Evolutionary conservation across 2,329 filamentous ascomycete genomes (phyloP), one percentile per base, ranked within the genome.

Genomic region (Mycosphaerella sp.): DNA sequence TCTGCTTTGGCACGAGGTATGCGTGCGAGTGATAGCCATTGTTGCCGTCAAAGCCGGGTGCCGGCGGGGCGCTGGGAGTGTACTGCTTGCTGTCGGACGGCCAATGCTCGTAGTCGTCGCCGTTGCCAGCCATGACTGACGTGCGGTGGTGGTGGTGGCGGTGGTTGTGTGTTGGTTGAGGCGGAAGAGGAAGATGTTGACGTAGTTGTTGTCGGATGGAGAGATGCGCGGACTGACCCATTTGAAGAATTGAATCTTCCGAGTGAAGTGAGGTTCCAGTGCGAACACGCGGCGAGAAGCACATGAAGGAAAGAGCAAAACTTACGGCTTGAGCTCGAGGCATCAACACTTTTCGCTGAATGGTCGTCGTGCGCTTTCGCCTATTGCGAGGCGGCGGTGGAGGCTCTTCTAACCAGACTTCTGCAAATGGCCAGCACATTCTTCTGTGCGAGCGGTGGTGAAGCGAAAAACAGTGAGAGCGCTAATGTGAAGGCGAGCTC

Each of bases 81-180:
- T 37, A 55, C 42, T 53, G 44, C 30, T 46, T 50, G 49, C 52
- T 53, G 59, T 61, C 61, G 40, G 62, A 59, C 3, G 60, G 59
- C 64, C 63, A 66, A 51, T 66, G 64, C 54, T 66, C 59, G 56
- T 63, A 59, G 41, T 62, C 62, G 54, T 58, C 58, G 48, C 44
- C 49, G 25, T 43, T 25, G 43, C 39, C 47, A 43, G 53, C 50
- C 45, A 41, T 53, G 34, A 25, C 45, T 18, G 25, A 36, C 8
- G 30, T 16, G 17, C 18, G 49, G 16, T 48, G 36, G 25, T 30
- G 48, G 25, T 30, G 48, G 30, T 17, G 36, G 21, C 34, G 41
- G 16, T 43, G 28, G 10, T 17, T 43, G 46, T 44, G 35, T 36
- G 49, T 10, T 41, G 52, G 50, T 42, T 36, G 44, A 34, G 49